A percentile compares a stretch with the other conserved stretches of the same genome.
Conservation (phyloP, 306 rosid genomes). For the Citrullus mucosospermus region DNA sequence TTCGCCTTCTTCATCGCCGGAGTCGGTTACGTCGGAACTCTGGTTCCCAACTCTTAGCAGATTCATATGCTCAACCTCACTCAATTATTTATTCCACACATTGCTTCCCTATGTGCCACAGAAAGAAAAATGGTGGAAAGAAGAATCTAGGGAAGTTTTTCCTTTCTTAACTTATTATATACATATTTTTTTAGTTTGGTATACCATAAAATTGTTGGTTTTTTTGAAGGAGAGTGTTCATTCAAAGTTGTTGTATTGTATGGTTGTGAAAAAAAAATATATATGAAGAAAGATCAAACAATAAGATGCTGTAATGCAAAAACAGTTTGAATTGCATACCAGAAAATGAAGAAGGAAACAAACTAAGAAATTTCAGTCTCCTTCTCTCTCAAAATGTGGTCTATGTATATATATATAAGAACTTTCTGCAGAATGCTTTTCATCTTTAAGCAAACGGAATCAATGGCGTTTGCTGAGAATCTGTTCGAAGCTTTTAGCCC, state of each 20-base stretch:
- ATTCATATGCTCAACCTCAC: neutral
- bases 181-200: neutral
- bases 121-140: slow-evolving; percentile 9
- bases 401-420: neutral
- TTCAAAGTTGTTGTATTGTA: neutral
- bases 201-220: neutral
- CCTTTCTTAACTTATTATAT: slow-evolving; percentile 5
- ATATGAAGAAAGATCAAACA: neutral
- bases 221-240: neutral
- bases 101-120: slow-evolving; percentile 2
- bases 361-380: neutral
- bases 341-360: neutral
- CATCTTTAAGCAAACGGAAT: neutral
- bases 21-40: slow-evolving; percentile 71
- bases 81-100: slow-evolving; percentile 3
- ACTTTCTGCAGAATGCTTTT: neutral
- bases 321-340: neutral
- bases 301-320: neutral
- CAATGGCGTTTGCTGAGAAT: slow-evolving; percentile 35
- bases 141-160: neutral
- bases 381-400: neutral
- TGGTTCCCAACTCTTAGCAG: slow-evolving; percentile 44
- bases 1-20: slow-evolving; percentile 83
- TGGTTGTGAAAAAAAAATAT: neutral
- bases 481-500: slow-evolving; percentile 39